phyloP scores from a whole-genome alignment of 768 basidiomycete species.

The Tephrocybe rancida region DNA sequence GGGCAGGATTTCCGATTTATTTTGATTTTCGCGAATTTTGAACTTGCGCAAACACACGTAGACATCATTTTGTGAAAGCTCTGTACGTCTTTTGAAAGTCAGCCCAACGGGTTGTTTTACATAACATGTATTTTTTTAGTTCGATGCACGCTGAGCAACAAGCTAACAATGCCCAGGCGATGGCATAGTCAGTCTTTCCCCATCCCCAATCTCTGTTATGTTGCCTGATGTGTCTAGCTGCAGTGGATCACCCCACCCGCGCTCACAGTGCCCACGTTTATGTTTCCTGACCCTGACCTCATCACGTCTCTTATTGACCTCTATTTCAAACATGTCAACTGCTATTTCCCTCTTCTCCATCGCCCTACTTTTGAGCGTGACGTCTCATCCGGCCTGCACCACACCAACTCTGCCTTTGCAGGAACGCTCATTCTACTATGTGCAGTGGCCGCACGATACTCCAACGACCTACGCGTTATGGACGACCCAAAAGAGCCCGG shows the following conservation, averaged over 20 bases:
- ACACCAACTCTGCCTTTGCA: slow-evolving; percentile 52
- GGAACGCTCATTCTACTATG: slow-evolving; percentile 68
- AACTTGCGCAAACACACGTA: too few species aligned
- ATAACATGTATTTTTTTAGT: slow-evolving; percentile 37
- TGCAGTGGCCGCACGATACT: slow-evolving; percentile 64
- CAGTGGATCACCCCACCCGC: slow-evolving; percentile 24
- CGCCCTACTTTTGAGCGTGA: slow-evolving; percentile 64
- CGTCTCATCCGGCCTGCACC: slow-evolving; percentile 51
- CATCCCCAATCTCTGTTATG: background rate
- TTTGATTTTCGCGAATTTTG: too few species aligned
- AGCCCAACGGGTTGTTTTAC: background rate
- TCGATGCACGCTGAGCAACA: slow-evolving; percentile 49
- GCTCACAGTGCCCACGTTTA: slow-evolving; percentile 23
- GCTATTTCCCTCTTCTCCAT: slow-evolving; percentile 69
- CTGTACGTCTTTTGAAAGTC: slow-evolving; percentile 23
- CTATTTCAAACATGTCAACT: slow-evolving; percentile 65
- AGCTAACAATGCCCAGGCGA: slow-evolving; percentile 46
- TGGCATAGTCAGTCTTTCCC: slow-evolving; percentile 39
- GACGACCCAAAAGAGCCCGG: slow-evolving; percentile 15
- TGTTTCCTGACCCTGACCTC: slow-evolving; percentile 59
- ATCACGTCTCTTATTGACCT: slow-evolving; percentile 53
- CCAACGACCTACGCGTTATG: slow-evolving; percentile 60
- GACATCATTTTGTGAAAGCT: too few species aligned
- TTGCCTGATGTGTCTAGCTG: slow-evolving; percentile 19
- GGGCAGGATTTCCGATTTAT: too few species aligned